Evolutionary conservation across 257 asterid species (phyloP).

Genomic region (Dorcoceras hygrometricum): DNA sequence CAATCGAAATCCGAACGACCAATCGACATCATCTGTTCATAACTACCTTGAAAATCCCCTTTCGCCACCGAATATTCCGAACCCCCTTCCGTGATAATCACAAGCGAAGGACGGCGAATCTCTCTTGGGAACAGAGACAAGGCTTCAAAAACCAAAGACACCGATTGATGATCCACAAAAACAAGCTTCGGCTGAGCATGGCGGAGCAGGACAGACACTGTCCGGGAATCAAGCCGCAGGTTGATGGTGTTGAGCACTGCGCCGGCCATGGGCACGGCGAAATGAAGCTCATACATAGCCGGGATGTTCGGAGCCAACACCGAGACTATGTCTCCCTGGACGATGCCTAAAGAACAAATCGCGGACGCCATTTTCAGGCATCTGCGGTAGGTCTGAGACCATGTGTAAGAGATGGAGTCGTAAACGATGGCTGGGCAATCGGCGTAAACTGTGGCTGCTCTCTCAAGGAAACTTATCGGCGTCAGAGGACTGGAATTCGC

Average conservation of each 20-base stretch:
- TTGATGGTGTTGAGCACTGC: constrained; percentile 24
- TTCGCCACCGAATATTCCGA: neutral
- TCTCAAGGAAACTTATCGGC: constrained; percentile 19
- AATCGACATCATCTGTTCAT: constrained; percentile 2
- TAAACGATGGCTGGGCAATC: constrained; percentile 21
- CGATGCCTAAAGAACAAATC: constrained; percentile 11
- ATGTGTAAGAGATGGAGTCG: constrained; percentile 16
- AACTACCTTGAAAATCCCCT: constrained; percentile 4
- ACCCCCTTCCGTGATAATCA: neutral
- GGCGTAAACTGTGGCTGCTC: constrained; percentile 21
- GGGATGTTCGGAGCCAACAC: constrained; percentile 24
- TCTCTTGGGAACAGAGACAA: constrained; percentile 7
- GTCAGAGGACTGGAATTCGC: constrained; percentile 22
- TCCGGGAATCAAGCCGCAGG: constrained; percentile 22
- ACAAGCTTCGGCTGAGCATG: constrained; percentile 25
- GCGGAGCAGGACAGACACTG: constrained; percentile 17
- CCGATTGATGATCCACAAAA: constrained; percentile 24
- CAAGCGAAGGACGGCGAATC: neutral
- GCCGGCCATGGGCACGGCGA: constrained; percentile 19
- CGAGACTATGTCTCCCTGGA: constrained; percentile 12
- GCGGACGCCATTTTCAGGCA: constrained; percentile 19
- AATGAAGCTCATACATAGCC: constrained; percentile 23
- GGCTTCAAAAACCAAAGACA: constrained; percentile 21
- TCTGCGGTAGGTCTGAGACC: constrained; percentile 14
- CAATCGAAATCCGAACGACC: constrained; percentile 13